phyloP scores from a whole-genome alignment of 495 filamentous ascomycete genomes.

The Parathielavia hyrcaniae region DNA sequence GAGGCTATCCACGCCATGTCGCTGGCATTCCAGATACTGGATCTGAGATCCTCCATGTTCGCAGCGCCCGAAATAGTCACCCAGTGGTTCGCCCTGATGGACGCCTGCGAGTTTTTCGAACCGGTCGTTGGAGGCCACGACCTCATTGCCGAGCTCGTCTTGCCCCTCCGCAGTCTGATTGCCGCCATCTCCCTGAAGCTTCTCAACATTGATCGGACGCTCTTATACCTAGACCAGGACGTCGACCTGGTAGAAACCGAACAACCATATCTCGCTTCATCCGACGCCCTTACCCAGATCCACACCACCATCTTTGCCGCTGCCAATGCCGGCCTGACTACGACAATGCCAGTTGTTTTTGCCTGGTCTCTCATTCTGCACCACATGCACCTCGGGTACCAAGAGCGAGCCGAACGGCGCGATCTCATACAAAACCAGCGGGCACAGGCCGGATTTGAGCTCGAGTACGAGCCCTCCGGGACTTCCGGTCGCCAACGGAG shows the following conservation, averaged over 20 bases:
- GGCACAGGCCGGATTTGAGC: conserved; percentile 51
- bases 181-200: conserved; percentile 69
- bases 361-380: conserved; percentile 74
- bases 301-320: conserved; percentile 55
- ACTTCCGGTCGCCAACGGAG: conserved; percentile 35
- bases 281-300: conserved; percentile 55
- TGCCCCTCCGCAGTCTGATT: conserved; percentile 59
- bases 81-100: conserved; percentile 68
- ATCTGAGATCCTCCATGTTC: conserved; percentile 49
- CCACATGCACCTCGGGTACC: conserved; percentile 55
- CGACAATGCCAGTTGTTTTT: conserved; percentile 62
- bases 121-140: conserved; percentile 45
- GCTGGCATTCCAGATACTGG: conserved; percentile 63
- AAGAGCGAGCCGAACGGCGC: conserved; percentile 50
- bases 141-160: conserved; percentile 48
- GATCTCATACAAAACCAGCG: conserved; percentile 58
- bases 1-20: conserved; percentile 69
- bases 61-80: conserved; percentile 52
- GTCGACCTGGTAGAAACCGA: conserved; percentile 38
- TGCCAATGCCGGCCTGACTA: conserved; percentile 37
- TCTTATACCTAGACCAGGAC: conserved; percentile 39
- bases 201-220: conserved; percentile 56
- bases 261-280: conserved; percentile 56
- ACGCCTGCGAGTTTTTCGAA: conserved; percentile 58
- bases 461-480: conserved; percentile 35